Conservation (phyloP, 176 grass and related monocot species). For the Ampelocalamus luodianensis region DNA sequence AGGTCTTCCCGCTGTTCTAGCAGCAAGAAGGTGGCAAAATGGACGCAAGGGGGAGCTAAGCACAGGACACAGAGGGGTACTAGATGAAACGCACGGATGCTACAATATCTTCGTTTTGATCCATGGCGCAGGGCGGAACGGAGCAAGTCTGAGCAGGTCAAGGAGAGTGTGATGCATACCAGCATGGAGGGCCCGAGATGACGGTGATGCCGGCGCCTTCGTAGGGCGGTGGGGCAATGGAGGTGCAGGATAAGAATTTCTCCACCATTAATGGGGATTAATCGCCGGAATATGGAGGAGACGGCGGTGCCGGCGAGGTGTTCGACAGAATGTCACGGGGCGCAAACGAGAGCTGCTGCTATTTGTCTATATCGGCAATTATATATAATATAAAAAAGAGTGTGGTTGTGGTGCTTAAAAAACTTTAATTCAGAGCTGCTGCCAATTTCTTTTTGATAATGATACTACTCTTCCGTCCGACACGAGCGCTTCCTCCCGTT, state of each 20-base stretch:
- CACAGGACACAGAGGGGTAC: not conserved
- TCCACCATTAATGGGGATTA: slow-evolving; percentile 48
- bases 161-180: slow-evolving; percentile 42
- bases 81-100: not conserved
- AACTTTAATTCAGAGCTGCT: too few species aligned
- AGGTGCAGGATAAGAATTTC: slow-evolving; percentile 63
- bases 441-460: too few species aligned
- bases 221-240: not conserved
- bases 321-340: slow-evolving; percentile 52
- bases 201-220: slow-evolving; percentile 46
- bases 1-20: slow-evolving; percentile 79
- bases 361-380: too few species aligned
- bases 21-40: not conserved
- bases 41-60: not conserved
- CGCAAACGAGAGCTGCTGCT: not conserved
- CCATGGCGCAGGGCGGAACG: not conserved
- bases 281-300: not conserved
- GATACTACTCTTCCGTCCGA: too few species aligned
- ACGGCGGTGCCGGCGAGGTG: slow-evolving; percentile 20
- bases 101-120: not conserved
- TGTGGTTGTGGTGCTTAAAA: too few species aligned
- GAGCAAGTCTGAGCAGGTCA: not conserved
- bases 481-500: too few species aligned
- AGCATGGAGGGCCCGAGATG: slow-evolving; percentile 69
- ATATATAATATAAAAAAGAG: too few species aligned